Percentiles rank a stretch among this genome's conserved stretches.
Evolutionary conservation across 139 green algal species (phyloP).

Genomic region (Chlamydomonas incerta): DNA sequence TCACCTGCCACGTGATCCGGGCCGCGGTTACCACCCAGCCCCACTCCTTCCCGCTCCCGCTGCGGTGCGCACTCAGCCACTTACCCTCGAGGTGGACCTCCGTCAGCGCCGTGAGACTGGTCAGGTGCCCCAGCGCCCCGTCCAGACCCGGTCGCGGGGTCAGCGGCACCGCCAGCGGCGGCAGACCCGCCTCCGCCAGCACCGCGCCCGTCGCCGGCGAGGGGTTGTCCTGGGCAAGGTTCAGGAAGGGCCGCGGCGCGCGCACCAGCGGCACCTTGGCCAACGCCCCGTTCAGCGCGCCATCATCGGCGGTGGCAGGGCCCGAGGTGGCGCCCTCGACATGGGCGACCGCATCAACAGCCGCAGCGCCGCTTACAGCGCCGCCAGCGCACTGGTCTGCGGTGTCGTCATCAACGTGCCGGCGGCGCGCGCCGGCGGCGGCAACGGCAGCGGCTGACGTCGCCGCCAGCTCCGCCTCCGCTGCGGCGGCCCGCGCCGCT

Average conservation of each 20-base stretch:
- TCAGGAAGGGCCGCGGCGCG: background rate
- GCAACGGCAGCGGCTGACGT: too few relatives aligned
- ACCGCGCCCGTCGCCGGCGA: background rate
- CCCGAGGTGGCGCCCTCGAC: too few relatives aligned
- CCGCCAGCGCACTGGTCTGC: too few relatives aligned
- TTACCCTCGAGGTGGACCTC: conserved; percentile 33
- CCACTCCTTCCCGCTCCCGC: background rate
- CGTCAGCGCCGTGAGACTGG: conserved; percentile 9
- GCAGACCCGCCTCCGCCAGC: background rate
- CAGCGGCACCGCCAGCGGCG: background rate
- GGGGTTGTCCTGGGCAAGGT: background rate
- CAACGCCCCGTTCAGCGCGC: background rate
- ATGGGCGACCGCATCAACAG: too few relatives aligned
- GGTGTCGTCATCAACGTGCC: too few relatives aligned
- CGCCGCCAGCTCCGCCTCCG: too few relatives aligned
- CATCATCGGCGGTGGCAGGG: background rate
- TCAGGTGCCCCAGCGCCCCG: conserved; percentile 25
- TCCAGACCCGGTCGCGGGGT: conserved; percentile 15
- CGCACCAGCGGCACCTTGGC: background rate
- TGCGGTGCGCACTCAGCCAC: background rate
- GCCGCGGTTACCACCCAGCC: background rate
- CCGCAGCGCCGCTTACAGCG: too few relatives aligned
- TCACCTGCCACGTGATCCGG: too few relatives aligned
- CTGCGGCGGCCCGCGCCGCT: too few relatives aligned
- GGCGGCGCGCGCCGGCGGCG: too few relatives aligned